phyloP scores from a whole-genome alignment of 2,329 filamentous ascomycete genomes.

The Cyclaneusma minus region DNA sequence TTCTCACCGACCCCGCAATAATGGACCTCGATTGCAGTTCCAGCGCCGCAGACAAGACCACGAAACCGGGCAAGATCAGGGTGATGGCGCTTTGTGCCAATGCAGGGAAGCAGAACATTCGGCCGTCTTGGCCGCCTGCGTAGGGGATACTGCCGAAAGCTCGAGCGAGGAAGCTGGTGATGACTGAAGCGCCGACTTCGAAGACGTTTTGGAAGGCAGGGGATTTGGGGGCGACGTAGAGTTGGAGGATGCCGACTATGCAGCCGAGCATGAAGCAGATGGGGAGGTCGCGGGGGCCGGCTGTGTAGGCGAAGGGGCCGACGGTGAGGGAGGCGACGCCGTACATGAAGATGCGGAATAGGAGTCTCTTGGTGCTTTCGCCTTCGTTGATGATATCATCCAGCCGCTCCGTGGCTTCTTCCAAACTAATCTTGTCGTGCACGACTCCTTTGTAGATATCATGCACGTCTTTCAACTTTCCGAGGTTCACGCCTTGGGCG shows the following conservation, averaged over 20 bases:
- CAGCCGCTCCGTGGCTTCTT: conserved; percentile 49
- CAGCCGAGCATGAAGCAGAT: conserved; percentile 56
- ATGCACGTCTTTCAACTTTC: conserved; percentile 58
- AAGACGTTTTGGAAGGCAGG: conserved; percentile 53
- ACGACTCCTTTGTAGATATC: conserved; percentile 73
- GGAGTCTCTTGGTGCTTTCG: conserved; percentile 26
- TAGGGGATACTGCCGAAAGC: conserved; percentile 42
- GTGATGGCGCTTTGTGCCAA: conserved; percentile 50
- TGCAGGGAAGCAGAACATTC: conserved; percentile 49
- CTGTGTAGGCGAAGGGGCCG: conserved; percentile 61
- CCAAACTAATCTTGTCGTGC: conserved; percentile 57
- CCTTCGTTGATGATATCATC: conserved; percentile 36
- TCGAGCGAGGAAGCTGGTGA: conserved; percentile 46
- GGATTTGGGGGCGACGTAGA: conserved; percentile 53
- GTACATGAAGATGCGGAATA: conserved; percentile 43
- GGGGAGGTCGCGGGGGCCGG: conserved; percentile 56
- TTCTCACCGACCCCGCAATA: conserved; percentile 38
- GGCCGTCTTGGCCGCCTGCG: conserved; percentile 18
- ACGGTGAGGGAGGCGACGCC: conserved; percentile 58
- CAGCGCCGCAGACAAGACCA: conserved; percentile 39
- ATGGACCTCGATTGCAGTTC: conserved; percentile 39
- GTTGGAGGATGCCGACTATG: conserved; percentile 53
- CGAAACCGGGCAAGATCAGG: conserved; percentile 49
- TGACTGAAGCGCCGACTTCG: conserved; percentile 43
- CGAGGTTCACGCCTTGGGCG: conserved; percentile 55